Evolutionary conservation across 306 rosid species (phyloP), one percentile per base, ranked within the genome.

Genomic region (Vicia villosa): DNA sequence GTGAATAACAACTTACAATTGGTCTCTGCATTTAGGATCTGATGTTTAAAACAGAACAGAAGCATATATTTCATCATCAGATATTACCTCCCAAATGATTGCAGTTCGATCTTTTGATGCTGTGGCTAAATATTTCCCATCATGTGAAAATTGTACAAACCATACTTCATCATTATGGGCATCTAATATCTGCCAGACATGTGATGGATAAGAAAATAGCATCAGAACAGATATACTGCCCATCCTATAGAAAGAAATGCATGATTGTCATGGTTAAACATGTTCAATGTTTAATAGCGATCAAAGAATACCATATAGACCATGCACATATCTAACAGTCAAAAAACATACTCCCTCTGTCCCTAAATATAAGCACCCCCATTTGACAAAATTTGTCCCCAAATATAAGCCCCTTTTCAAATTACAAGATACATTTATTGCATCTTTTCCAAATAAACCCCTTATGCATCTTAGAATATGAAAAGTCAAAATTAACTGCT

Each of bases 71-170:
- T 74, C 57, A 47, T 58, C 69, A 46, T 45, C 69, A 61, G 41
- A 61, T 20, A 55, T 82, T 86, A 92, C 98, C 98, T 89, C 98
- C 98, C 98, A 92, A 81, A 92, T 86, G 73, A 92, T 86, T 57
- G 95, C 88, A 61, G 93, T 77, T 72, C 66, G 83, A 75, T 92
- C 98, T 45, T 82, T 86, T 60, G 98, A 93, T 28, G 98, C 85
- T 76, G 98, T 88, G 64, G 98, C 98, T 75, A 93, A 81, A 85
- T 86, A 88, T 54, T 86, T 90, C 65, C 98, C 98, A 67, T 83
- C 65, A 76, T 88, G 91, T 22, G 98, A 93, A 88, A 93, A 93
- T 72, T 88, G 87, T 63, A 93, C 83, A 77, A 83, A 88, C 98
- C 96, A 93, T 36, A 93, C 91, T 85, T 93, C 98, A 69, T 86